Evolutionary conservation across 108 stramenopile species (phyloP).

Genomic region (Conticribra weissflogii): DNA sequence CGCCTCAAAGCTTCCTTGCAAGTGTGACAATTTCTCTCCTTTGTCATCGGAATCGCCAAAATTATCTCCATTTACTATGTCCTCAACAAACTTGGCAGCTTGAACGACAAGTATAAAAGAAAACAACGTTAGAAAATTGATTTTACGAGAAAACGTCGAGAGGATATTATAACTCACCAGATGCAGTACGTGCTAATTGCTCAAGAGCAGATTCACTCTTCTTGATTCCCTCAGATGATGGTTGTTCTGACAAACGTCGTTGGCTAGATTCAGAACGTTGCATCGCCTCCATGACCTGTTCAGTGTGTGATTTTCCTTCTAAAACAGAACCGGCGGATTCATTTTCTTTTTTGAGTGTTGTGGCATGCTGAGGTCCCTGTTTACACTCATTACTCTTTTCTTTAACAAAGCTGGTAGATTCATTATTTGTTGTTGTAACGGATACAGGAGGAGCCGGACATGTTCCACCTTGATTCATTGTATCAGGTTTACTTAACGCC

Average conservation of each 20-base stretch:
- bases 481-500: not conserved
- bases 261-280: slow-evolving; percentile 7
- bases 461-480: slow-evolving; percentile 23
- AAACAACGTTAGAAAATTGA: not conserved
- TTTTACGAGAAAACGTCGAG: not conserved
- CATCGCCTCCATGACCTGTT: slow-evolving; percentile 13
- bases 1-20: slow-evolving; percentile 83
- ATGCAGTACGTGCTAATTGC: slow-evolving; percentile 77
- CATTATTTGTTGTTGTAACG: not conserved
- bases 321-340: slow-evolving; percentile 5
- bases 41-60: slow-evolving; percentile 51
- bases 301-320: slow-evolving; percentile 15
- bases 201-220: slow-evolving; percentile 49
- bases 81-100: slow-evolving; percentile 55
- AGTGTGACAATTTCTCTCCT: slow-evolving; percentile 58
- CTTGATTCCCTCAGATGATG: slow-evolving; percentile 32
- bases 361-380: not conserved
- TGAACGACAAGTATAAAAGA: not conserved
- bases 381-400: not conserved
- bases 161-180: slow-evolving; percentile 36
- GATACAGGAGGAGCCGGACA: slow-evolving; percentile 27
- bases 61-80: slow-evolving; percentile 61
- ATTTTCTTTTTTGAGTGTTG: not conserved
- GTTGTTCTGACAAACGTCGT: slow-evolving; percentile 57
- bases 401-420: not conserved